These are phyloP conservation scores for Ensete glaucum DNA, from an alignment of 176 grass and related monocot species.

Conservation along the genomic window DNA sequence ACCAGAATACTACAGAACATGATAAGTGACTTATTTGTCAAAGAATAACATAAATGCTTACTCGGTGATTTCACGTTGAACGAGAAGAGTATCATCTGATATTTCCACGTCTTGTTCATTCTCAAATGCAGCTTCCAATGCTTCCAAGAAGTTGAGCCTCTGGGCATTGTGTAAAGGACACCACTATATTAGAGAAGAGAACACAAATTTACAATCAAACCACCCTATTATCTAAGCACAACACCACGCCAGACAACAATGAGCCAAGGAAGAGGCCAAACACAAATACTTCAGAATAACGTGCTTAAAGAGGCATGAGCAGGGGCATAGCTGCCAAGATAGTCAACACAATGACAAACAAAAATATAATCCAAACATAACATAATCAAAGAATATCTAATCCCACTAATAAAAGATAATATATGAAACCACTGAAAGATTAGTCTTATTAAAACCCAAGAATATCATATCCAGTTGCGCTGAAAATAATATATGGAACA, in stretches of 20 bases:
- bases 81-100: conserved; percentile 21
- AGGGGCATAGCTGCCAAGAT: not conserved
- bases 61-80: conserved; percentile 25
- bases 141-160: conserved; percentile 59
- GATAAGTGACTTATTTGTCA: not conserved
- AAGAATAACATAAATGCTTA: conserved; percentile 28
- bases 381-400: not conserved
- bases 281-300: not conserved
- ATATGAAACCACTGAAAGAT: no score
- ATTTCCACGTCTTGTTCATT: conserved; percentile 31
- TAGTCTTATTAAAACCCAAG: no score
- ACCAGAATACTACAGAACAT: not conserved
- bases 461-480: no score
- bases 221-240: not conserved
- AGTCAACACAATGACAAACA: not conserved
- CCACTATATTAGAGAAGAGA: conserved; percentile 1
- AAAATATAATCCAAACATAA: not conserved
- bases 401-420: not conserved
- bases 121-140: conserved; percentile 47
- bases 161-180: conserved; percentile 23
- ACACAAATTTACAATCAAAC: not conserved
- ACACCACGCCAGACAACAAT: not conserved
- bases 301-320: not conserved
- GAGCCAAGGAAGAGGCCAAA: not conserved
- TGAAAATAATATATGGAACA: no score